These are phyloP conservation scores for Alternaria novae-zelandiae DNA, from an alignment of 2,329 filamentous ascomycete species.

Conservation along the genomic window DNA sequence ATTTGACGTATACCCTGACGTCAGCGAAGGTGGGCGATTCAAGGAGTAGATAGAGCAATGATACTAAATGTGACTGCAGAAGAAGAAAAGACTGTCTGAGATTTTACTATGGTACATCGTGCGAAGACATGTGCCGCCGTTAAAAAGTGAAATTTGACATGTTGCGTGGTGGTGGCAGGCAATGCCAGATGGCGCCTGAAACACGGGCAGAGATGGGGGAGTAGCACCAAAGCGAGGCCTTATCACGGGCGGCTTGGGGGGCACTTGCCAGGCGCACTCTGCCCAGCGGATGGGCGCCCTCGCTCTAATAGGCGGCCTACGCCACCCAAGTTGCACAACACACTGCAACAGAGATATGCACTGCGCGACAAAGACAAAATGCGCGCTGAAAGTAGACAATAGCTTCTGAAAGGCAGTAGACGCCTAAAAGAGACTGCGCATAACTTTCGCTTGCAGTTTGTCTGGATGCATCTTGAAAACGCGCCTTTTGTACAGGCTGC, in stretches of 20 bases:
- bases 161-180: neutral
- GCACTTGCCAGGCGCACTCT: slow-evolving; percentile 1
- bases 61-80: neutral
- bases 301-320: slow-evolving; percentile 16
- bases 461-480: neutral
- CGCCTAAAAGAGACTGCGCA: neutral
- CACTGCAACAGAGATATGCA: neutral
- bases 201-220: neutral
- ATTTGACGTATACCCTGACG: slow-evolving; percentile 95
- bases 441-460: neutral
- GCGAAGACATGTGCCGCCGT: no score
- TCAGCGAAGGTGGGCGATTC: slow-evolving; percentile 67
- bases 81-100: neutral
- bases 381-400: neutral
- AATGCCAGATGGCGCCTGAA: neutral
- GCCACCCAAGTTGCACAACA: slow-evolving; percentile 3
- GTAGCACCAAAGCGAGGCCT: neutral
- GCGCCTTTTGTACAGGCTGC: neutral
- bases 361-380: neutral
- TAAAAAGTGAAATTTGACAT: no score
- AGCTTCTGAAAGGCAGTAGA: neutral
- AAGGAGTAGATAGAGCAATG: slow-evolving; percentile 39
- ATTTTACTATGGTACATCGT: no score
- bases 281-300: slow-evolving; percentile 9
- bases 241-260: neutral